Evolutionary conservation across 2,329 filamentous ascomycete species (phyloP), one percentile per base, ranked within the genome.

Genomic region (Cryphonectria carpinicola): DNA sequence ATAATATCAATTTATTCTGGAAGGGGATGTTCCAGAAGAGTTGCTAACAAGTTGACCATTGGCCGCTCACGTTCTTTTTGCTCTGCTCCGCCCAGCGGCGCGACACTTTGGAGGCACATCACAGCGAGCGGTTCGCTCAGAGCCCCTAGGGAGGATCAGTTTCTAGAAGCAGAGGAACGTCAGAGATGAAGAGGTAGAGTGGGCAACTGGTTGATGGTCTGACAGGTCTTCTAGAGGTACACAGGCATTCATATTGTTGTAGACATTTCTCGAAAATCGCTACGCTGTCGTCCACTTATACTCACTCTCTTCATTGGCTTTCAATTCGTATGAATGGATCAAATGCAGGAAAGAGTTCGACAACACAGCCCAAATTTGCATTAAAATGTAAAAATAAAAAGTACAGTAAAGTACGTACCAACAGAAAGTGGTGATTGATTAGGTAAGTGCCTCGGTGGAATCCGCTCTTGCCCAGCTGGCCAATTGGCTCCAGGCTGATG

Each of bases 401-500:
- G n/a, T 39, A 39, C 10, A 39, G 11, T 10, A 8, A 22, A 49
- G 43, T 49, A 49, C 43, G 22, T 49, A 49, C 19, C 37, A 13
- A 11, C 10, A 11, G 37, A 11, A 39, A 39, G 37, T 49, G 46
- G 52, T 14, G 25, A 28, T 8, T 14, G 25, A 25, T 58, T 58
- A 58, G 0, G 28, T 58, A 58, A 58, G 54, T 39, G 17, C 0
- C 19, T 19, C 3, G 22, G 14, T 4, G 37, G n/a, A 1, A 7
- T 13, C 39, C 41, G n/a, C 37, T 11, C 61, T 19, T 25, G 19
- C n/a, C 37, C 41, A 5, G 3, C 41, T 25, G n/a, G 61, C 61
- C 61, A 64, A 64, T 64, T 28, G 37, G 37, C 61, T 28, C 32
- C n/a, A n/a, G 14, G 32, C 39, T 64, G 61, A 64, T 64, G 61